Base-by-base conservation (phyloP, 257 asterid species). In the Ilex aquifolium region DNA sequence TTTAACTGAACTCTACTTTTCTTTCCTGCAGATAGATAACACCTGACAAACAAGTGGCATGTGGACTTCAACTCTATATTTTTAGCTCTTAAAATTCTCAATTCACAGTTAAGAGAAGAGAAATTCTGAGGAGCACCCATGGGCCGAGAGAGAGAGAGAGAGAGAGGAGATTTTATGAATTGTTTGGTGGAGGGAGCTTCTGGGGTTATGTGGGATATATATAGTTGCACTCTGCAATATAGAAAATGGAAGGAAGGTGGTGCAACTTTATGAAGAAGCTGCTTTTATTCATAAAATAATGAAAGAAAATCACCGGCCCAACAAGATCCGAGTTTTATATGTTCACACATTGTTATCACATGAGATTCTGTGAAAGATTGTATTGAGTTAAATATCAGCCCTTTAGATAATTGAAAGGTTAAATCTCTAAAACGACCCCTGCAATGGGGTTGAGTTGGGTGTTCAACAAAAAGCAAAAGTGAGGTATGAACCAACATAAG, bases 21-120 rank as follows among this genome's bases (percentile, higher is more conserved):
- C 68, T 66, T 72, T 65, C 83, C 76, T 59, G 83, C 64, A 6
- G 88, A 69, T 40, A 88, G 79, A 62, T 74, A 80, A 61, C 94
- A 85, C 67, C 96, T 83, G 0, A 88, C 82, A 56, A 88, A 88
- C 21, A 83, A 67, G 44, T 64, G 69, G 51, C 74, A 72, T 15
- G 60, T 30, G 52, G 78, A 49, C 53, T 72, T 68, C 11, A 58
- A 63, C 14, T 72, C 70, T 3, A 75, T 74, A 60, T 85, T 78
- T 77, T 79, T 81, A 0, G 75, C 94, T 62, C 77, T 79, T 32
- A 83, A 58, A 62, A 85, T 61, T 66, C 56, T 71, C n/a, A 85
- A 57, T 44, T 85, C 83, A 61, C 77, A 67, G 60, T 52, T 76
- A 6, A 85, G 61, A 48, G 72, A 68, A 30, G 74, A 64, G 52